Conservation (phyloP, 1,284 basidiomycete genomes). For the Uromyces viciae-fabae region DNA sequence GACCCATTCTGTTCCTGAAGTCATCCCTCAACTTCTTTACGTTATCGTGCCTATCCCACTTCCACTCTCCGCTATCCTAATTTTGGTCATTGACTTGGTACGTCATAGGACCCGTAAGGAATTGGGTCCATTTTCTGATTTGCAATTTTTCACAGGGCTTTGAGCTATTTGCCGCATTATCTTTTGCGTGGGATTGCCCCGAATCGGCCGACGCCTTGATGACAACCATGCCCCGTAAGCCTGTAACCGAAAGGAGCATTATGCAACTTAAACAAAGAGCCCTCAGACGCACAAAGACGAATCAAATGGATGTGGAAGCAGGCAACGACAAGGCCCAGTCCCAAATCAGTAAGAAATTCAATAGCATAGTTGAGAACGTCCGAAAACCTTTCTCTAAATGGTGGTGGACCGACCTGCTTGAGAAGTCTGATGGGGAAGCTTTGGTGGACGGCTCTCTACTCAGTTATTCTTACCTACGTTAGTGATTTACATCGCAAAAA, state of each 20-base stretch:
- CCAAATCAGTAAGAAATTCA: conserved; percentile 58
- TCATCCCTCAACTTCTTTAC: conserved; percentile 59
- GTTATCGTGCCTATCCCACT: conserved; percentile 65
- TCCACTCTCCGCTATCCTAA: conserved; percentile 66
- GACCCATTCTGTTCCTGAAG: conserved; percentile 67
- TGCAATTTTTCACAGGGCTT: conserved; percentile 59
- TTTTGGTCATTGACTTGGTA: conserved; percentile 64
- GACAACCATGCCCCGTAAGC: conserved; percentile 66
- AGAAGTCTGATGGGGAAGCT: conserved; percentile 62
- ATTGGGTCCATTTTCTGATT: conserved; percentile 11
- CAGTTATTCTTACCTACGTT: conserved; percentile 67
- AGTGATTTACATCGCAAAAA: conserved; percentile 54
- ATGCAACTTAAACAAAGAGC: conserved; percentile 62
- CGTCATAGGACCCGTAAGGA: background rate
- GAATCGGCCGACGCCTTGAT: conserved; percentile 66
- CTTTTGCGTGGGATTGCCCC: conserved; percentile 68
- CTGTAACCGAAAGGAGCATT: conserved; percentile 63
- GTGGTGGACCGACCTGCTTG: conserved; percentile 64
- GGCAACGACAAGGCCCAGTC: conserved; percentile 52
- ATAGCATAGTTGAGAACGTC: conserved; percentile 56
- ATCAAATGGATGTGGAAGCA: conserved; percentile 61
- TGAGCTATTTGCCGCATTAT: conserved; percentile 65
- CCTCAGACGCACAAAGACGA: conserved; percentile 62
- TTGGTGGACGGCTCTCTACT: conserved; percentile 64
- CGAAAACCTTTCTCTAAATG: conserved; percentile 62